phyloP scores from a whole-genome alignment of 495 filamentous ascomycete species.

The Geoglossum glabrum region DNA sequence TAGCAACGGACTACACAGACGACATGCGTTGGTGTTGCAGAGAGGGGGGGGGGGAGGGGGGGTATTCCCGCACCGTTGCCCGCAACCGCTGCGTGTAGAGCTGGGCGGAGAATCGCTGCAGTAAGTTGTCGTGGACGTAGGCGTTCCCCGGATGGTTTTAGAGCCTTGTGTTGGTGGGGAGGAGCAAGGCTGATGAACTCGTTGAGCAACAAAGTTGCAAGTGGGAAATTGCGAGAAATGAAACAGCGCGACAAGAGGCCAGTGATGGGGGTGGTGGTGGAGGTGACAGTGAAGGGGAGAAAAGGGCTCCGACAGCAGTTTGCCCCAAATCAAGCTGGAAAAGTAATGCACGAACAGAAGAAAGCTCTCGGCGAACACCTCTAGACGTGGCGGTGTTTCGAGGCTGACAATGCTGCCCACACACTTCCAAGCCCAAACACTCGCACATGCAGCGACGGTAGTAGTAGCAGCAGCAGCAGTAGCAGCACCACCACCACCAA shows the following conservation, averaged over 20 bases:
- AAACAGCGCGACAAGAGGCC: not conserved
- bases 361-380: not conserved
- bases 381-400: not conserved
- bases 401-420: not conserved
- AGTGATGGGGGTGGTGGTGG: not conserved
- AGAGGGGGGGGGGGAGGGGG: not conserved
- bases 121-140: not conserved
- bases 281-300: not conserved
- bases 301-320: not conserved
- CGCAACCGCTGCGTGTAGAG: not conserved
- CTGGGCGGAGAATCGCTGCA: not conserved
- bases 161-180: not conserved
- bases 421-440: not conserved
- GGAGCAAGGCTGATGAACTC: not conserved
- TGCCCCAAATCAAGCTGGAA: not conserved
- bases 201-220: not conserved
- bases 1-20: not conserved
- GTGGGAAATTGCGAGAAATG: not conserved
- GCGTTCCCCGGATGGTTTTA: not conserved
- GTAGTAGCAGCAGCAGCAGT: not conserved
- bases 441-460: not conserved
- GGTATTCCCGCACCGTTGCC: no score
- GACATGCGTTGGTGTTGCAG: not conserved
- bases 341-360: not conserved
- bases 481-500: no score